Percentiles rank a stretch among this genome's conserved stretches.
These are phyloP conservation scores for Colletotrichum zoysiae DNA, from an alignment of 2,329 filamentous ascomycete species.

Conservation along the genomic window DNA sequence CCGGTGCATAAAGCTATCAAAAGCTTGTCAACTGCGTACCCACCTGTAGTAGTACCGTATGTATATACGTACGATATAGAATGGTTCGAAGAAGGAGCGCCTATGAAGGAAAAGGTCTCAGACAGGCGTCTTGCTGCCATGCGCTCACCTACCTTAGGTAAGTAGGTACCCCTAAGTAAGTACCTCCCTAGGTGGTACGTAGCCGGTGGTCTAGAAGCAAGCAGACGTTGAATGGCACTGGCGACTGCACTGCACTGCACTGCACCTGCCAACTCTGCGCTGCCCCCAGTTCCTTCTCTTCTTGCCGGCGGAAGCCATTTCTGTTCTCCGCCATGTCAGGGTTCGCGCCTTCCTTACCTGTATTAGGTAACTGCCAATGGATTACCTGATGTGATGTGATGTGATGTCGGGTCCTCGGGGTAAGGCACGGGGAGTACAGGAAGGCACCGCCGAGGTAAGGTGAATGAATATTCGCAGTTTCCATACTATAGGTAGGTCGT, in stretches of 20 bases:
- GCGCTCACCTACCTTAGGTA: neutral
- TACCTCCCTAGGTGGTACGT: neutral
- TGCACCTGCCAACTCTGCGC: constrained; percentile 15
- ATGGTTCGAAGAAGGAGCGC: neutral
- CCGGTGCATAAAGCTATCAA: neutral
- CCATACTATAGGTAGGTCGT: neutral
- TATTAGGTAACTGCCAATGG: neutral
- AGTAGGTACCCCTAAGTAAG: too few species aligned
- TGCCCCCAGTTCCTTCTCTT: neutral
- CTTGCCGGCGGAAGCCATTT: constrained; percentile 5
- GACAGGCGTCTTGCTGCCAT: neutral
- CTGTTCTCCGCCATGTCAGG: neutral
- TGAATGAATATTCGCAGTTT: too few species aligned
- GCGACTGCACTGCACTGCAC: neutral
- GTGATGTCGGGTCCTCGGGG: constrained; percentile 26
- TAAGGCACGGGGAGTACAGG: constrained; percentile 21
- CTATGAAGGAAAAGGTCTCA: neutral
- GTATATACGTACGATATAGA: neutral
- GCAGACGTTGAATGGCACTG: constrained; percentile 1
- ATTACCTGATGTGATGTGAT: neutral
- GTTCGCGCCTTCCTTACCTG: neutral
- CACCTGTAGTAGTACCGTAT: too few species aligned
- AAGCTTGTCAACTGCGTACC: neutral
- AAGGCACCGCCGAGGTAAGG: constrained; percentile 22
- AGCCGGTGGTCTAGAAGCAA: neutral